A percentile compares a stretch with the other conserved stretches of the same genome.
phyloP scores from a whole-genome alignment of 2,329 filamentous ascomycete genomes.

The Tolypocladium album region DNA sequence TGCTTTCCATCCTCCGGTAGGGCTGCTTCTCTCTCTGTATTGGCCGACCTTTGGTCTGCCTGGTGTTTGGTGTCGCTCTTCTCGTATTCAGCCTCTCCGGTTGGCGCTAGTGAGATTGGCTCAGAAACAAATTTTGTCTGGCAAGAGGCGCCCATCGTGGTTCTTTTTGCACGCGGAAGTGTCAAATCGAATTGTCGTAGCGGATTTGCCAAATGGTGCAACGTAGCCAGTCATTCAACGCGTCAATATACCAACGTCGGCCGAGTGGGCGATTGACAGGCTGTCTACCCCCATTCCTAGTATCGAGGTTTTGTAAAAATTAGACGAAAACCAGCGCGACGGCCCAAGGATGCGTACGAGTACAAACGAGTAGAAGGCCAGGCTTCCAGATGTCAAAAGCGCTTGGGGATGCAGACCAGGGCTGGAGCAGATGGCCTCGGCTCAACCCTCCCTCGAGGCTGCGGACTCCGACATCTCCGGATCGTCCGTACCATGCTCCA shows the following conservation, averaged over 20 bases:
- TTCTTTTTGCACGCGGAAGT: background rate
- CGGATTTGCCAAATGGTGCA: background rate
- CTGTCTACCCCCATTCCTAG: background rate
- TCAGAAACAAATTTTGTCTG: background rate
- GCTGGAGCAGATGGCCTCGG: background rate
- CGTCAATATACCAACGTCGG: background rate
- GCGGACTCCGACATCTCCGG: background rate
- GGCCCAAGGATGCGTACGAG: background rate
- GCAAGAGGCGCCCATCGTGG: background rate
- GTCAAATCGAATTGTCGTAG: background rate
- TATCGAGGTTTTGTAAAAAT: background rate
- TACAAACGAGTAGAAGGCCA: background rate
- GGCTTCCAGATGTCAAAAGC: background rate
- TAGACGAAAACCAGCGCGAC: too few relatives aligned
- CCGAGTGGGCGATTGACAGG: background rate
- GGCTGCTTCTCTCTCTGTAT: background rate
- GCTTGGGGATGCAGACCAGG: background rate
- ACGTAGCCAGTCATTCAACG: background rate
- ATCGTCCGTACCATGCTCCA: background rate
- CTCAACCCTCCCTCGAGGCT: background rate
- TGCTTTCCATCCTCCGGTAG: constrained; percentile 22
- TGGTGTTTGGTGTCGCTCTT: background rate
- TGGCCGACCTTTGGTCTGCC: background rate
- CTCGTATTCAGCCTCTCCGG: background rate
- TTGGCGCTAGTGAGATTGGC: background rate